These are phyloP conservation scores for Colletotrichum sp. DNA, from an alignment of 2,329 filamentous ascomycete species.

Conservation along the genomic window DNA sequence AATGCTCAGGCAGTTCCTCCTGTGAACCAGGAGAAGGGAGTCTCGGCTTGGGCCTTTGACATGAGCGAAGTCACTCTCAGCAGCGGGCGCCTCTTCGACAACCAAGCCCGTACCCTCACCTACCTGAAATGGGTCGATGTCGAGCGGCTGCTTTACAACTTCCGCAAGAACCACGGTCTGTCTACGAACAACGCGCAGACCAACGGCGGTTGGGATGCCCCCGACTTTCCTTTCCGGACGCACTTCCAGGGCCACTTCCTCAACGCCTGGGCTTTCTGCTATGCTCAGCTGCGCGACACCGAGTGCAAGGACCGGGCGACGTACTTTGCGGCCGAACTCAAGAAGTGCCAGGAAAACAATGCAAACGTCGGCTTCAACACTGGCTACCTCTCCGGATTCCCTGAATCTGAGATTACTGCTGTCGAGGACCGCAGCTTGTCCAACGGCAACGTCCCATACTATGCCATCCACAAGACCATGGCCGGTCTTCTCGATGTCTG, in stretches of 20 bases:
- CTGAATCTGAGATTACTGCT: slow-evolving; percentile 52
- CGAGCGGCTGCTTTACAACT: slow-evolving; percentile 53
- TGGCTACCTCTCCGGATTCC: slow-evolving; percentile 57
- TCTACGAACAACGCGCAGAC: slow-evolving; percentile 48
- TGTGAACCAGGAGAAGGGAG: slow-evolving; percentile 31
- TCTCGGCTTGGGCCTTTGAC: slow-evolving; percentile 41
- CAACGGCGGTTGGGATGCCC: slow-evolving; percentile 60
- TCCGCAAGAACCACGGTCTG: slow-evolving; percentile 49
- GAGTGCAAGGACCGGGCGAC: slow-evolving; percentile 49
- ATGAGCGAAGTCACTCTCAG: slow-evolving; percentile 43
- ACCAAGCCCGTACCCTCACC: slow-evolving; percentile 50
- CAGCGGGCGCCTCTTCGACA: slow-evolving; percentile 43
- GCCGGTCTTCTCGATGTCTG: slow-evolving; percentile 57
- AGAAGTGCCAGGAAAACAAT: slow-evolving; percentile 58
- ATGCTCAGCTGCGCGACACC: slow-evolving; percentile 43
- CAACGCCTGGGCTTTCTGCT: slow-evolving; percentile 55
- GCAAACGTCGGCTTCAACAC: slow-evolving; percentile 43
- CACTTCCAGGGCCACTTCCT: slow-evolving; percentile 58
- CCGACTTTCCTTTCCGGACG: slow-evolving; percentile 56
- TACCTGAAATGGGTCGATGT: slow-evolving; percentile 52
- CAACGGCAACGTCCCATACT: slow-evolving; percentile 59
- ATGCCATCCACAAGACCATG: slow-evolving; percentile 59
- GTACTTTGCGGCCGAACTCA: slow-evolving; percentile 50
- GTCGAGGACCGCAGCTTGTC: slow-evolving; percentile 47
- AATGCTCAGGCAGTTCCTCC: slow-evolving; percentile 30